Conservation (phyloP, 495 filamentous ascomycete species). For the Lasiosphaeria miniovina region DNA sequence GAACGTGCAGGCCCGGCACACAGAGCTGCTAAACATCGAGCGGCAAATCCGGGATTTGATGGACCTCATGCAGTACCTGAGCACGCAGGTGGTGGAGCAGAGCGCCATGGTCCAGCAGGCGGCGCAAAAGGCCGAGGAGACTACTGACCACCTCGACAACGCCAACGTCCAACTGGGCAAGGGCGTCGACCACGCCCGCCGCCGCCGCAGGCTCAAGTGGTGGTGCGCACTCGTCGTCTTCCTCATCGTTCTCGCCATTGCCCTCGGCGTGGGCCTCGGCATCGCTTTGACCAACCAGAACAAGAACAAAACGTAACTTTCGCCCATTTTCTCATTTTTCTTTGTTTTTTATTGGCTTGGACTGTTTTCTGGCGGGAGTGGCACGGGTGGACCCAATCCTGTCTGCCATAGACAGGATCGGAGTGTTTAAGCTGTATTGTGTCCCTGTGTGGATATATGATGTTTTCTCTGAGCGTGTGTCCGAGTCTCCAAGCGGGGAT, state of each 20-base stretch:
- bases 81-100: constrained; percentile 62
- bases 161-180: constrained; percentile 60
- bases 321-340: constrained; percentile 1
- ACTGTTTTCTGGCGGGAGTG: not conserved
- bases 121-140: constrained; percentile 55
- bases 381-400: too few species aligned
- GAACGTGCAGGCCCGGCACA: constrained; percentile 71
- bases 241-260: constrained; percentile 53
- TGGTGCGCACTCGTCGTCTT: constrained; percentile 61
- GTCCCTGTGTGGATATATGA: too few species aligned
- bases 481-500: too few species aligned
- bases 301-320: constrained; percentile 2
- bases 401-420: too few species aligned
- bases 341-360: not conserved
- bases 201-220: constrained; percentile 67
- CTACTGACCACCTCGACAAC: constrained; percentile 54
- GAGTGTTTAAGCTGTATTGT: too few species aligned
- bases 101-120: constrained; percentile 53
- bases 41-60: constrained; percentile 62
- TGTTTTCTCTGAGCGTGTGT: too few species aligned
- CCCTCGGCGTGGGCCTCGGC: constrained; percentile 44
- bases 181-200: constrained; percentile 56
- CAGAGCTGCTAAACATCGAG: constrained; percentile 71
- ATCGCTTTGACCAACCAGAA: constrained; percentile 23
- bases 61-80: constrained; percentile 64